Conservation (phyloP, 495 filamentous ascomycete genomes). For the Amorphotheca resinae region DNA sequence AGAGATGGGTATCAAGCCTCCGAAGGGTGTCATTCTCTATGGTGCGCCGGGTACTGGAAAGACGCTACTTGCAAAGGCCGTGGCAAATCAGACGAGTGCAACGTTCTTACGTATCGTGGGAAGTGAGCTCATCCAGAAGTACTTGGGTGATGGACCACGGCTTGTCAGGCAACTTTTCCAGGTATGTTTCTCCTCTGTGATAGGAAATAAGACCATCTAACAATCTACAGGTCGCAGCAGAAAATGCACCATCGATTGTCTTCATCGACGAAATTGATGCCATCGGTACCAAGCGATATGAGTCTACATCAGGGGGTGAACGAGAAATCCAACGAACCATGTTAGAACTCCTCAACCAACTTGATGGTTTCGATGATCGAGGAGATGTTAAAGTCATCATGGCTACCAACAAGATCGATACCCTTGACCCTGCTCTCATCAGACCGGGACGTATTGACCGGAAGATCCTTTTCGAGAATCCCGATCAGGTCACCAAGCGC, state of each 20-base stretch:
- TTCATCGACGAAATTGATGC: slow-evolving; percentile 99
- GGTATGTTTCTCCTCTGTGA: slow-evolving; percentile 23
- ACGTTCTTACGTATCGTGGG: slow-evolving; percentile 98
- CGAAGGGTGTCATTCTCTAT: slow-evolving; percentile 98
- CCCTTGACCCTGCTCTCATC: slow-evolving; percentile 90
- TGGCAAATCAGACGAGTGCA: slow-evolving; percentile 96
- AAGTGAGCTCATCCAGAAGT: slow-evolving; percentile 97
- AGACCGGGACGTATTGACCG: slow-evolving; percentile 96
- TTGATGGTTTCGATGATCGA: slow-evolving; percentile 97
- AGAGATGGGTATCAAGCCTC: slow-evolving; percentile 99
- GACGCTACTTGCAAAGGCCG: slow-evolving; percentile 92
- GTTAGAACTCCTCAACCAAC: slow-evolving; percentile 95
- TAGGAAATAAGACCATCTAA: slow-evolving; percentile 2
- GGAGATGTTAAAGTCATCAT: slow-evolving; percentile 99
- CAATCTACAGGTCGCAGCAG: slow-evolving; percentile 59
- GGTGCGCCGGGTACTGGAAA: slow-evolving; percentile 96
- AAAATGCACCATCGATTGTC: slow-evolving; percentile 93
- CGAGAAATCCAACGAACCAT: slow-evolving; percentile 97
- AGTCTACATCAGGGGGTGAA: slow-evolving; percentile 92
- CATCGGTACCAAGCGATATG: slow-evolving; percentile 98
- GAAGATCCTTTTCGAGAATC: slow-evolving; percentile 98
- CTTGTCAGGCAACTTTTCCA: slow-evolving; percentile 96
- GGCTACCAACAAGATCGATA: slow-evolving; percentile 99
- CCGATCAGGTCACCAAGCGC: slow-evolving; percentile 97
- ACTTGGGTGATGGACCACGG: slow-evolving; percentile 89